Evolutionary conservation across 2,329 filamentous ascomycete genomes (phyloP).

Genomic region (Thielaviopsis ethacetica): DNA sequence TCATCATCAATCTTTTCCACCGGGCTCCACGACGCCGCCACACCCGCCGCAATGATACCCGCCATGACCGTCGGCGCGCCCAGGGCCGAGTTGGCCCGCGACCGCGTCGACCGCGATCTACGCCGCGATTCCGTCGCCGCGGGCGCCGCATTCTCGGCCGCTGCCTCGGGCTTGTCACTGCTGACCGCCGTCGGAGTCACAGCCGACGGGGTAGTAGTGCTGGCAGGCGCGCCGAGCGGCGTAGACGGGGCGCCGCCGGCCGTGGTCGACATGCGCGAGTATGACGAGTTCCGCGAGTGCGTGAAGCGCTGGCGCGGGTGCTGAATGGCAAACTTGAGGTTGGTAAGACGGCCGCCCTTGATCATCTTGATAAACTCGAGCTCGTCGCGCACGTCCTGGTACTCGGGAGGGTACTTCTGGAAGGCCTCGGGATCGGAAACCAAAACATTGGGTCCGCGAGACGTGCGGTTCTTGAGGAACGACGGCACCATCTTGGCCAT

Average conservation of each 20-base stretch:
- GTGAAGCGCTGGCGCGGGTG: slow-evolving; percentile 43
- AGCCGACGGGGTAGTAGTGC: slow-evolving; percentile 30
- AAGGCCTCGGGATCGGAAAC: slow-evolving; percentile 52
- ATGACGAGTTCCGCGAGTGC: slow-evolving; percentile 42
- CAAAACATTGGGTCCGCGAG: slow-evolving; percentile 35
- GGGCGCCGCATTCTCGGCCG: slow-evolving; percentile 19
- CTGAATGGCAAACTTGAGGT: slow-evolving; percentile 61
- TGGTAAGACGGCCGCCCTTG: slow-evolving; percentile 68
- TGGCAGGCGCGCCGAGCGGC: slow-evolving; percentile 26
- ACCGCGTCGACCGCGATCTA: slow-evolving; percentile 50
- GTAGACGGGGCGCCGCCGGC: no score
- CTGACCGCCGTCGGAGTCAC: slow-evolving; percentile 37
- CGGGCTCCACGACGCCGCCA: slow-evolving; percentile 63
- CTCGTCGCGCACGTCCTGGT: slow-evolving; percentile 64
- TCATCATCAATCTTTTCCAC: slow-evolving; percentile 31
- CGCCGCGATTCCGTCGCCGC: slow-evolving; percentile 44
- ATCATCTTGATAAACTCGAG: slow-evolving; percentile 65
- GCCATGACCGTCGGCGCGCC: slow-evolving; percentile 67
- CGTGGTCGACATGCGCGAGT: slow-evolving; percentile 44
- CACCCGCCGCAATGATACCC: slow-evolving; percentile 62
- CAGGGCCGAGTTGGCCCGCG: slow-evolving; percentile 52
- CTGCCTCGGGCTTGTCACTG: slow-evolving; percentile 30
- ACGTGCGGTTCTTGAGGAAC: slow-evolving; percentile 31
- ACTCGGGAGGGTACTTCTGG: slow-evolving; percentile 50
- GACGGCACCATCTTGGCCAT: slow-evolving; percentile 36